Evolutionary conservation across 169 alveolate species (phyloP), one percentile per base, ranked within the genome.

Genomic region (Cystoisospora suis): DNA sequence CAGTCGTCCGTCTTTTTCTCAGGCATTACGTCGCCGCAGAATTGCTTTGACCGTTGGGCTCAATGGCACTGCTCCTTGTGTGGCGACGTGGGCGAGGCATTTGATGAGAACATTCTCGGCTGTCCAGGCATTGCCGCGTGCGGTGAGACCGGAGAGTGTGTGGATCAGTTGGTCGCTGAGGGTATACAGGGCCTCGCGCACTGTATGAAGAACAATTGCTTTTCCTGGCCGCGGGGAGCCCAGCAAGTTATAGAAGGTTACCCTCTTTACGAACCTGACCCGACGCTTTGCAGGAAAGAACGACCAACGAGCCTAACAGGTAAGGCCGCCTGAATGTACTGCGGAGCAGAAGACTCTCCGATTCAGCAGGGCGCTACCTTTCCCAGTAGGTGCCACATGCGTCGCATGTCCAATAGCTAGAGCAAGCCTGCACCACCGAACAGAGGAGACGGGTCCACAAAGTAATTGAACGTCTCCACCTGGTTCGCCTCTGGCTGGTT

Each of bases 251-350:
- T 88, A 2, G 92, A 88, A 42, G 92, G 92, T 32, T 88, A 88
- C 80, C 89, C 92, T 34, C 81, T 88, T 75, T 88, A 88, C 81
- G 92, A 88, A 36, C 92, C 92, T 0, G 92, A 88, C 0, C 88
- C 88, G 3, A 29, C 49, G 61, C 59, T 58, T 75, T 0, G 70
- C 59, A 86, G 92, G 49, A 88, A 88, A 86, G 92, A 79, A 15
- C 61, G 92, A 15, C 92, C 92, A 7, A 88, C 92, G 7, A 79
- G 92, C 80, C 75, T 86, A 0, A 88, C 92, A 79, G 92, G 92
- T 88, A 29, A 77, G 85, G 29, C 80, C 27, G 45, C 44, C 23
- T 53, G 65, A 53, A 12, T 53, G n/a, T 23, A 53, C 65, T 53
- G 29, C 23, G 65, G 29, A 23, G 29, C 65, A 53, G 65, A 15